Conservation (phyloP, 805 yeast genomes). For the Brettanomyces anomalus region DNA sequence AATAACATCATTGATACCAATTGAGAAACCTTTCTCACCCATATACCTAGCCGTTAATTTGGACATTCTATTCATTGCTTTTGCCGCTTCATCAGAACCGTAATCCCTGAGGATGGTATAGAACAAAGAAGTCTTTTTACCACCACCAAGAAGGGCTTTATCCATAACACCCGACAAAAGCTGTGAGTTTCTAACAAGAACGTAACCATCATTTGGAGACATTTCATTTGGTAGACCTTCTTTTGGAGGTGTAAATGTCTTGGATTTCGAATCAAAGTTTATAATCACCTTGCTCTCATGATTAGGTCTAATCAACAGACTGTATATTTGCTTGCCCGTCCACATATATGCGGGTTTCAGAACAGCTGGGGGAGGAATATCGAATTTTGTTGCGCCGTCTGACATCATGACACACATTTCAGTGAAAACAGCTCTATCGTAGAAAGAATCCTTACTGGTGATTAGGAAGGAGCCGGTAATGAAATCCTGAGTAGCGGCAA, state of each 20-base stretch:
- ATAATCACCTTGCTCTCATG: constrained; percentile 66
- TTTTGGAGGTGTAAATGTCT: constrained; percentile 75
- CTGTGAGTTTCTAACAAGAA: constrained; percentile 81
- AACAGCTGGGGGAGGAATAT: constrained; percentile 91
- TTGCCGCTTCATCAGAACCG: constrained; percentile 94
- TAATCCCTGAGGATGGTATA: constrained; percentile 91
- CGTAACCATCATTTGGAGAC: constrained; percentile 97
- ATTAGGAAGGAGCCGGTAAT: constrained; percentile 93
- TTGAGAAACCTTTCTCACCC: constrained; percentile 94
- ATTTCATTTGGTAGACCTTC: constrained; percentile 74
- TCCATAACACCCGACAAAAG: constrained; percentile 94
- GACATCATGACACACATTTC: constrained; percentile 93
- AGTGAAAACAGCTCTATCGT: constrained; percentile 74
- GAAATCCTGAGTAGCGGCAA: constrained; percentile 99
- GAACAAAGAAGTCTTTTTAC: constrained; percentile 93
- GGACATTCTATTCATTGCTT: constrained; percentile 99
- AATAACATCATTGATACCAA: constrained; percentile 95
- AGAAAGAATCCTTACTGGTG: constrained; percentile 89
- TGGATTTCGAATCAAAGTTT: constrained; percentile 90
- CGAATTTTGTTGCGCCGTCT: constrained; percentile 81
- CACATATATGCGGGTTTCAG: constrained; percentile 82
- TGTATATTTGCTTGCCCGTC: constrained; percentile 97
- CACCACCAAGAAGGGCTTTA: constrained; percentile 92
- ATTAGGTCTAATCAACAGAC: constrained; percentile 80
- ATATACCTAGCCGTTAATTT: constrained; percentile 91